Conservation (phyloP, 192 early-diverging fungal genomes). For the Thoreauomyces humboldtii region DNA sequence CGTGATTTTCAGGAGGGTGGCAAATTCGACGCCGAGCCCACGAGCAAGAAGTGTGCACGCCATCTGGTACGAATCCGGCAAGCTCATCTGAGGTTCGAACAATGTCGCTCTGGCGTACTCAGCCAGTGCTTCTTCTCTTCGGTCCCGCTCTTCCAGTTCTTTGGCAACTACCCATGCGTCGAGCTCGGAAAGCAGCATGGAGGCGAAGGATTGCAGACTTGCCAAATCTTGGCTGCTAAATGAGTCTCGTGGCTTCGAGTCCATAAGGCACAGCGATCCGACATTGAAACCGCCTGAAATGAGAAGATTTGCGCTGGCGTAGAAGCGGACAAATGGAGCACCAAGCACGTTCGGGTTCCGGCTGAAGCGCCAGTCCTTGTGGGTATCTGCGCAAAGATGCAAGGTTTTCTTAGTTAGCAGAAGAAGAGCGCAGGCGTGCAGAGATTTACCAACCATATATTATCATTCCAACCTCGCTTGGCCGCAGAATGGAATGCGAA, state of each 20-base stretch:
- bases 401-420: not conserved
- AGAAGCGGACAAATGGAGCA: conserved; percentile 44
- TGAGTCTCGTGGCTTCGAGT: conserved; percentile 32
- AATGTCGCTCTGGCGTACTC: conserved; percentile 30
- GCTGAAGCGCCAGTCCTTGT: conserved; percentile 48
- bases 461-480: conserved; percentile 10
- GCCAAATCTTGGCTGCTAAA: conserved; percentile 35
- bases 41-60: conserved; percentile 6
- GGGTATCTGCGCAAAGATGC: conserved; percentile 1
- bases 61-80: conserved; percentile 1
- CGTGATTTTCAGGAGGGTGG: not conserved
- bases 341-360: conserved; percentile 40
- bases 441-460: not conserved
- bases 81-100: conserved; percentile 9
- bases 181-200: conserved; percentile 44
- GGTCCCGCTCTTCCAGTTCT: conserved; percentile 40
- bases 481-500: conserved; percentile 17
- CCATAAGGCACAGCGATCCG: conserved; percentile 48
- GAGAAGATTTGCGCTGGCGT: conserved; percentile 42
- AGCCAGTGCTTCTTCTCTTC: conserved; percentile 39
- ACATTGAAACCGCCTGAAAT: conserved; percentile 41
- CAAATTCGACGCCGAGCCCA: conserved; percentile 16
- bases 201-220: conserved; percentile 40
- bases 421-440: not conserved
- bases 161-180: conserved; percentile 47